Conservation (phyloP, 495 filamentous ascomycete genomes). For the Penicillium egyptiacum region DNA sequence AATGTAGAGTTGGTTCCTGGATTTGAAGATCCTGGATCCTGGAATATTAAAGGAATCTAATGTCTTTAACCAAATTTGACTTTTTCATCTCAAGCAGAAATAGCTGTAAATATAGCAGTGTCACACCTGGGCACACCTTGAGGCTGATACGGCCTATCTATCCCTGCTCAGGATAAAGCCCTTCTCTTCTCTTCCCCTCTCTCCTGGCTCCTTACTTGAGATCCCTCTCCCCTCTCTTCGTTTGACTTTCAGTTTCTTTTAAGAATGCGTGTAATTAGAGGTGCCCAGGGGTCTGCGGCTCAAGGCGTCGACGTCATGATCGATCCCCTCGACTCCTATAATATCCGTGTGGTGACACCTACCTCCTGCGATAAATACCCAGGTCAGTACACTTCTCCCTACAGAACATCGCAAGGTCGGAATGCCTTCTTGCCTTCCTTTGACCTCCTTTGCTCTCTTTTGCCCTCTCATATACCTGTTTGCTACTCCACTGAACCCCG, state of each 20-base stretch:
- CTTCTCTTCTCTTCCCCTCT: constrained; percentile 19
- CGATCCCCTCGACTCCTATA: constrained; percentile 31
- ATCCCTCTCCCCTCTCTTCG: constrained; percentile 14
- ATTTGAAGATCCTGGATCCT: neutral
- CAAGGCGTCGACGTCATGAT: constrained; percentile 29
- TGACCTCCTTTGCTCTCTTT: constrained; percentile 7
- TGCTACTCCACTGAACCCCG: constrained; percentile 8
- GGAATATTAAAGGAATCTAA: neutral
- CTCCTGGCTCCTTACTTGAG: constrained; percentile 27
- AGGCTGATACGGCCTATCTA: neutral
- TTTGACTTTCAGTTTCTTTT: neutral
- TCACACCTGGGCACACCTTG: constrained; percentile 1
- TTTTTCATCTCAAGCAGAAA: neutral
- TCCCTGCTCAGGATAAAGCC: constrained; percentile 27
- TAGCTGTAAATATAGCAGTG: constrained; percentile 11
- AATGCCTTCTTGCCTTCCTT: constrained; percentile 1
- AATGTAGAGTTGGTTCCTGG: constrained; percentile 1
- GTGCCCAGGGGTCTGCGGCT: constrained; percentile 8
- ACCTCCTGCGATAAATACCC: constrained; percentile 46
- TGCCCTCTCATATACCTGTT: constrained; percentile 8
- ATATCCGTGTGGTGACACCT: constrained; percentile 34
- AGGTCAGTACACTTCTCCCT: constrained; percentile 29
- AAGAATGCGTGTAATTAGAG: constrained; percentile 19
- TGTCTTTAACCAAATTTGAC: neutral
- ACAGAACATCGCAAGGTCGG: constrained; percentile 13